phyloP scores from a whole-genome alignment of 345 rosid genomes.

The Pelargonium nanum region DNA sequence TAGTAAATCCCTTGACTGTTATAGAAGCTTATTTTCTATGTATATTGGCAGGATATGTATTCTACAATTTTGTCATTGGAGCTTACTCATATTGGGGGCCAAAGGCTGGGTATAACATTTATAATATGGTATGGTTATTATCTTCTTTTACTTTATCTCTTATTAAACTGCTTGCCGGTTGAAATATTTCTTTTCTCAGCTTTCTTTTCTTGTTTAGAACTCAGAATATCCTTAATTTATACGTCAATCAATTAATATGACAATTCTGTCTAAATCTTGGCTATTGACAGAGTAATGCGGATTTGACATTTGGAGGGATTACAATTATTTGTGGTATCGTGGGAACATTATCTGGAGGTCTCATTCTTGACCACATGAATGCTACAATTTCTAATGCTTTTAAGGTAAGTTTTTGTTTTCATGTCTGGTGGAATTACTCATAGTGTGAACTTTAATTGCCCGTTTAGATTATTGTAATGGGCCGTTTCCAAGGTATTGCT shows the following conservation, averaged over 20 bases:
- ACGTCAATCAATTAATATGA: not conserved
- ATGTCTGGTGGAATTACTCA: not conserved
- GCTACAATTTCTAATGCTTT: conserved; percentile 84
- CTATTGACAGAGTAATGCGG: conserved; percentile 60
- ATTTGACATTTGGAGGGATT: conserved; percentile 82
- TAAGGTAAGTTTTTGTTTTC: conserved; percentile 35
- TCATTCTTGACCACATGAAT: conserved; percentile 49
- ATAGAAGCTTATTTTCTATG: not conserved
- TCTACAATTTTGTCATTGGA: conserved; percentile 88
- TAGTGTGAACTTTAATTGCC: not conserved
- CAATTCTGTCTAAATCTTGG: not conserved
- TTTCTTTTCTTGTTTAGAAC: not conserved
- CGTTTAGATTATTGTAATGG: not conserved
- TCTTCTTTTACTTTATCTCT: conserved; percentile 2
- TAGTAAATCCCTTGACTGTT: not conserved
- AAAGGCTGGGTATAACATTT: conserved; percentile 88
- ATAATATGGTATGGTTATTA: conserved; percentile 55
- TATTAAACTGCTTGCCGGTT: not conserved
- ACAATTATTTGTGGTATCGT: conserved; percentile 71
- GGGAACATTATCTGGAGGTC: conserved; percentile 83
- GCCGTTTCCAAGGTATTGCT: not conserved
- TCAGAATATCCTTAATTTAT: not conserved
- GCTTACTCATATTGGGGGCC: conserved; percentile 99
- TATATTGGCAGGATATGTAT: conserved; percentile 50
- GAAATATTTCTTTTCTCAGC: not conserved